Percentiles rank a stretch among this genome's conserved stretches.
These are phyloP conservation scores for Blastobotrys illinoisensis DNA, from an alignment of 1,139 yeast species.

Conservation along the genomic window DNA sequence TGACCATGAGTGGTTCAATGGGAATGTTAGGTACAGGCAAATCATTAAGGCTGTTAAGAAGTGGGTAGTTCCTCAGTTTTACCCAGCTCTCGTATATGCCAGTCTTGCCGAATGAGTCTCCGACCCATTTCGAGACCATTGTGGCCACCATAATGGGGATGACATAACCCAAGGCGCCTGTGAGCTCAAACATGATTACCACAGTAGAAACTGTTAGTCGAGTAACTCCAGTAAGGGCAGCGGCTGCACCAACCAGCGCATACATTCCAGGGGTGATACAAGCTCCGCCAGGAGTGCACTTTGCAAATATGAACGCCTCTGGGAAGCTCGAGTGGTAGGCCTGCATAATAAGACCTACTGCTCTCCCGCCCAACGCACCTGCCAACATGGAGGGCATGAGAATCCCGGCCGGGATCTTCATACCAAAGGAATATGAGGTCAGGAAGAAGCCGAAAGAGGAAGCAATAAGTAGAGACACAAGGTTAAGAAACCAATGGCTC, in stretches of 20 bases:
- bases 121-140: constrained; percentile 43
- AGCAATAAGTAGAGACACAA: constrained; percentile 40
- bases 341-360: constrained; percentile 54
- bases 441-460: constrained; percentile 51
- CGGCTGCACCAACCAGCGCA: constrained; percentile 96
- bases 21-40: constrained; percentile 34
- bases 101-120: constrained; percentile 36
- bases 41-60: constrained; percentile 34
- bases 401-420: constrained; percentile 68
- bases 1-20: constrained; percentile 32
- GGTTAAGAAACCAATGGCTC: constrained; percentile 23
- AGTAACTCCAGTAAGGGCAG: constrained; percentile 90
- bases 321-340: constrained; percentile 29
- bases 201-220: constrained; percentile 89
- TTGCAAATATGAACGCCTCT: constrained; percentile 25
- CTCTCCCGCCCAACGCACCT: constrained; percentile 67
- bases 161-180: constrained; percentile 86
- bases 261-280: constrained; percentile 90
- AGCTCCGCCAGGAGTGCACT: constrained; percentile 42
- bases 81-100: constrained; percentile 44
- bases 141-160: constrained; percentile 80
- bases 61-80: constrained; percentile 36
- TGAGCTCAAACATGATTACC: constrained; percentile 90
- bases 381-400: constrained; percentile 66
- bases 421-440: constrained; percentile 60